phyloP scores from a whole-genome alignment of 1,284 basidiomycete genomes.

The Pulchroboletus neoregius region DNA sequence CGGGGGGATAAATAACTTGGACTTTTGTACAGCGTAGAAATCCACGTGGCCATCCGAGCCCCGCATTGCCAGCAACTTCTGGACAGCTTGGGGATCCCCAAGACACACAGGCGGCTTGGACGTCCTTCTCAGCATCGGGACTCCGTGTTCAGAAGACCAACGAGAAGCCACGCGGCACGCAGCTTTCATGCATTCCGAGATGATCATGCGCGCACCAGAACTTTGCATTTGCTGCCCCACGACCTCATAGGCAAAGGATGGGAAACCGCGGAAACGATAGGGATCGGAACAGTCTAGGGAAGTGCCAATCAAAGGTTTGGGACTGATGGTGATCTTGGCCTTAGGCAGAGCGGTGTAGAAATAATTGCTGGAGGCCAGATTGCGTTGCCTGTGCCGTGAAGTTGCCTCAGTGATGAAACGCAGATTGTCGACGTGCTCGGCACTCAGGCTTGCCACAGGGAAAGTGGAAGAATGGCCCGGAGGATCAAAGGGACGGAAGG shows the following conservation, averaged over 20 bases:
- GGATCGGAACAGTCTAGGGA: slow-evolving; percentile 35
- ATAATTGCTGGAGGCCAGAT: slow-evolving; percentile 17
- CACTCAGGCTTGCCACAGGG: slow-evolving; percentile 1
- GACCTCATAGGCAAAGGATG: slow-evolving; percentile 49
- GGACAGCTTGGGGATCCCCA: slow-evolving; percentile 33
- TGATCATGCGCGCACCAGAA: slow-evolving; percentile 48
- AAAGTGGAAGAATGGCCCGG: slow-evolving; percentile 1
- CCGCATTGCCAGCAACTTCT: slow-evolving; percentile 41
- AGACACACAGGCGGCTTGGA: slow-evolving; percentile 38
- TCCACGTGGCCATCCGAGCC: slow-evolving; percentile 43
- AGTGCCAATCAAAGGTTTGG: slow-evolving; percentile 30
- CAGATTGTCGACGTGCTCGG: slow-evolving; percentile 41
- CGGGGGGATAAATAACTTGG: slow-evolving; percentile 34
- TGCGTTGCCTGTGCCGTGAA: slow-evolving; percentile 25
- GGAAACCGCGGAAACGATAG: slow-evolving; percentile 54
- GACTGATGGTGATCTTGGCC: slow-evolving; percentile 24
- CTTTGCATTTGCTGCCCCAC: slow-evolving; percentile 25
- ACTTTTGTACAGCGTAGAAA: slow-evolving; percentile 32
- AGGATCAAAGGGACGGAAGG: slow-evolving; percentile 44
- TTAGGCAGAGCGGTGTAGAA: slow-evolving; percentile 29
- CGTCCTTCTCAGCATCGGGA: slow-evolving; percentile 69
- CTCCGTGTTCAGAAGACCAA: slow-evolving; percentile 58
- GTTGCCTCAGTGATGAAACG: slow-evolving; percentile 18
- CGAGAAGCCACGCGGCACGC: slow-evolving; percentile 76
- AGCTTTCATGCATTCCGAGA: slow-evolving; percentile 84